phyloP scores from a whole-genome alignment of 345 rosid genomes.

The Eutrema heterophyllum region DNA sequence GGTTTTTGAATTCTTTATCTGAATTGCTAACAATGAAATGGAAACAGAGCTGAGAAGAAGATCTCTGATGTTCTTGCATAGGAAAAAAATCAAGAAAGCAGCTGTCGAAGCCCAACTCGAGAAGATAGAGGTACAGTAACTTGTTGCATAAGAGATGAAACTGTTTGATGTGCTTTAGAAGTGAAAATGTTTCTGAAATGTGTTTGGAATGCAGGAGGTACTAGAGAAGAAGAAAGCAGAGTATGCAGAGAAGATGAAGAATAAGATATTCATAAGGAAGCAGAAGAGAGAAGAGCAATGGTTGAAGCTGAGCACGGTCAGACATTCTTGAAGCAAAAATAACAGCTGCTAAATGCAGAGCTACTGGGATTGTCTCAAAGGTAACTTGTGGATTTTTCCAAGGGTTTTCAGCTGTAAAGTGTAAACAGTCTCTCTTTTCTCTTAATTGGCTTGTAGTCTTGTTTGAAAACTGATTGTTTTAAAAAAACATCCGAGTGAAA shows the following conservation, averaged over 20 bases:
- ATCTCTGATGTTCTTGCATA: constrained; percentile 47
- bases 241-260: constrained; percentile 69
- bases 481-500: neutral
- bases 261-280: constrained; percentile 59
- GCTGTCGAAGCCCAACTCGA: constrained; percentile 58
- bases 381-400: constrained; percentile 50
- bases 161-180: neutral
- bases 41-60: constrained; percentile 70
- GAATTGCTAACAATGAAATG: too few species aligned
- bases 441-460: neutral
- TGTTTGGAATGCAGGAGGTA: constrained; percentile 44
- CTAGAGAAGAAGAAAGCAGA: constrained; percentile 69
- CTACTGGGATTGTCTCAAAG: constrained; percentile 36
- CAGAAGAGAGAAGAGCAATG: constrained; percentile 69
- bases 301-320: constrained; percentile 64
- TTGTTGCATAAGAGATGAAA: neutral
- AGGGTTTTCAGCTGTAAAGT: neutral
- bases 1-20: too few species aligned
- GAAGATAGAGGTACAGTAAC: constrained; percentile 57
- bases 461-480: neutral
- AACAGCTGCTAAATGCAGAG: constrained; percentile 67
- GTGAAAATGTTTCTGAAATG: neutral
- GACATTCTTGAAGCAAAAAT: constrained; percentile 73
- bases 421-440: neutral
- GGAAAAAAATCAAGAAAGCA: constrained; percentile 75